Evolutionary conservation across 2,329 filamentous ascomycete species (phyloP).

Genomic region (Arthrobotrys sphaeroides): DNA sequence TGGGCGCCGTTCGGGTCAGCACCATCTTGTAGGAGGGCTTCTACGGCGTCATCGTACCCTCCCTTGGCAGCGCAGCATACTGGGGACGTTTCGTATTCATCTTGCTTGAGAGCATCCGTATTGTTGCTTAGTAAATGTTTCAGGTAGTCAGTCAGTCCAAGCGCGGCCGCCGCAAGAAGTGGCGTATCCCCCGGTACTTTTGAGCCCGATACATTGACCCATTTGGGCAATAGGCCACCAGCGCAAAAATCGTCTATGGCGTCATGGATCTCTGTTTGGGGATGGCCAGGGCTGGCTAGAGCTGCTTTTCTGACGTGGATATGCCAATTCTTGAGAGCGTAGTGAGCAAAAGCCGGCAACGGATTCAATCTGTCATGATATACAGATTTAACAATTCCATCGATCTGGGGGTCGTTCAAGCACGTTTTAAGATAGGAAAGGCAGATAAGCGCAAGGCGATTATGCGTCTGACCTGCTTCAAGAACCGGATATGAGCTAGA

Average conservation of each 20-base stretch:
- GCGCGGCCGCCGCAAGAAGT: neutral
- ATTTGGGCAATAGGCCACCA: neutral
- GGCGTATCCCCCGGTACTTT: neutral
- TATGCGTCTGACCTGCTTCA: neutral
- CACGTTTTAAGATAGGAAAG: constrained; percentile 11
- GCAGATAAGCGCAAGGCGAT: constrained; percentile 11
- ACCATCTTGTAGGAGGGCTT: constrained; percentile 53
- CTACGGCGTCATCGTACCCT: neutral
- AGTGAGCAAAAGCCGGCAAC: neutral
- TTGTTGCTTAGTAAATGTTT: constrained; percentile 55
- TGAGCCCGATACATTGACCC: neutral
- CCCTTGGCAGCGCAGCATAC: constrained; percentile 48
- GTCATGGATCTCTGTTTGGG: constrained; percentile 7
- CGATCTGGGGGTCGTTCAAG: neutral
- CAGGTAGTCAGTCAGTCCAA: constrained; percentile 37
- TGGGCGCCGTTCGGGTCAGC: constrained; percentile 58
- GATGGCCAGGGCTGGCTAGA: neutral
- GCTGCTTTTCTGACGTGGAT: constrained; percentile 5
- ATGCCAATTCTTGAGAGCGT: constrained; percentile 6
- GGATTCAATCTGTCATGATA: neutral
- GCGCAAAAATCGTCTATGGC: neutral
- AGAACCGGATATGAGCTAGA: constrained; percentile 12
- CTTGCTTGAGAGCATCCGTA: constrained; percentile 50
- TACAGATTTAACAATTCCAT: neutral
- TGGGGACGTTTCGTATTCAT: constrained; percentile 33